Conservation (phyloP, 192 early-diverging fungal species). For the Podila horticola region DNA sequence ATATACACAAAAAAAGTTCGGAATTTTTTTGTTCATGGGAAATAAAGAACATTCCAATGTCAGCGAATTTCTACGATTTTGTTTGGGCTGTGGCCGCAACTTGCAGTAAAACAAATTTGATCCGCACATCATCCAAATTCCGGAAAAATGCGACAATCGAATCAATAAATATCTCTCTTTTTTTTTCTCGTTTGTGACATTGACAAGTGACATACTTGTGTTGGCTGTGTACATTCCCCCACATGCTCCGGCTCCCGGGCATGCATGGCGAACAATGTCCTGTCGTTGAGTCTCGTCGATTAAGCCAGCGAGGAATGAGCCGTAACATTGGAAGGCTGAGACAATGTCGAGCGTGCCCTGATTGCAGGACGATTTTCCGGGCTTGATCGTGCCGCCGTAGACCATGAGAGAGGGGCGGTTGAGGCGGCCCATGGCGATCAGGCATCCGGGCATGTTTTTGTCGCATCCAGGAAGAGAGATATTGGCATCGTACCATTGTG, state of each 20-base stretch:
- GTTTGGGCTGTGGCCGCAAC: no score
- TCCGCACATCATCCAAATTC: no score
- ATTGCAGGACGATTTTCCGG: conserved; percentile 73
- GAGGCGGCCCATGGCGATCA: conserved; percentile 95
- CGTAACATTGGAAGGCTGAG: conserved; percentile 96
- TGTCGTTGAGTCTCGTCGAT: conserved; percentile 88
- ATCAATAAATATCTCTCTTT: no score
- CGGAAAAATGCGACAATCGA: no score
- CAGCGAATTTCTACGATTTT: no score
- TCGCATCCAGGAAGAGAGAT: conserved; percentile 95
- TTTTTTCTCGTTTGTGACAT: no score
- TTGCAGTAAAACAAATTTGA: no score
- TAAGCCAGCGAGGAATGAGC: conserved; percentile 91
- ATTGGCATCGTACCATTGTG: conserved; percentile 98
- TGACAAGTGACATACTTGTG: no score
- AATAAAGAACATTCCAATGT: no score
- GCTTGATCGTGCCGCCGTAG: conserved; percentile 96
- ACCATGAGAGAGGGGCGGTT: conserved; percentile 97
- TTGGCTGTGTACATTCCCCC: conserved; percentile 90
- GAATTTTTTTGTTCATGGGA: no score
- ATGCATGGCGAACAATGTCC: conserved; percentile 77
- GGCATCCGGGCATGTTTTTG: conserved; percentile 97
- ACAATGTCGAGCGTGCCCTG: conserved; percentile 89
- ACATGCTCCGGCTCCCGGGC: conserved; percentile 95
- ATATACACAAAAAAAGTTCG: neutral